Percentiles rank a stretch among this genome's conserved stretches.
Evolutionary conservation across 2,329 filamentous ascomycete species (phyloP).

Genomic region (Aureobasidium subglaciale): DNA sequence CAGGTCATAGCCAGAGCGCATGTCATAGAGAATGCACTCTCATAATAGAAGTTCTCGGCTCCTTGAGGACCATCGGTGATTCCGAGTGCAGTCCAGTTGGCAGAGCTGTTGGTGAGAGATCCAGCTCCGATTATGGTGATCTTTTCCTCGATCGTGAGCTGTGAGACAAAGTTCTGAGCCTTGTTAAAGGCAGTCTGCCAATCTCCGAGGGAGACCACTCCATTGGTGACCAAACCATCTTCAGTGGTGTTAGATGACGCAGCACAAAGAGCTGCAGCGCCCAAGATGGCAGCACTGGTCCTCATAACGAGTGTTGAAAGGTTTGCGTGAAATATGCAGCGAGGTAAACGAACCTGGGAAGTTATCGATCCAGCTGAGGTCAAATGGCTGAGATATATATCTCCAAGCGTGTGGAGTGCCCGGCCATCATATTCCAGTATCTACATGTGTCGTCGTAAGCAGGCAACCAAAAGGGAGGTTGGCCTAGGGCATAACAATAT

Average conservation of each 20-base stretch:
- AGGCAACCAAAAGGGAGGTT: too few relatives aligned
- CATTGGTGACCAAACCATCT: background rate
- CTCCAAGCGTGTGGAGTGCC: too few relatives aligned
- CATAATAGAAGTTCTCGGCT: constrained; percentile 49
- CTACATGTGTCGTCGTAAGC: too few relatives aligned
- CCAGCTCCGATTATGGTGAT: constrained; percentile 92
- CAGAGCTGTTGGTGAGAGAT: constrained; percentile 41
- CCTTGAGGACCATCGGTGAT: constrained; percentile 80
- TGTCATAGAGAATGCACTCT: constrained; percentile 29
- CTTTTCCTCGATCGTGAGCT: constrained; percentile 78
- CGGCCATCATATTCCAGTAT: too few relatives aligned
- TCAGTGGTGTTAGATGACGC: background rate
- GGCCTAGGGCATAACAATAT: too few relatives aligned
- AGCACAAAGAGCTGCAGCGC: background rate
- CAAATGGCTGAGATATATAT: too few relatives aligned
- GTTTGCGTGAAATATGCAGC: too few relatives aligned
- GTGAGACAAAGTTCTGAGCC: constrained; percentile 71
- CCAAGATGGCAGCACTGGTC: background rate
- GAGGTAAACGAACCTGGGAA: too few relatives aligned
- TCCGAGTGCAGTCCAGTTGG: constrained; percentile 66
- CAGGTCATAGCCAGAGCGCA: constrained; percentile 29
- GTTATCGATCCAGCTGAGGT: too few relatives aligned
- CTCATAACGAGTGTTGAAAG: background rate
- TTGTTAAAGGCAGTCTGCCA: constrained; percentile 71
- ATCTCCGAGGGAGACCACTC: constrained; percentile 41